These are phyloP conservation scores for Claviceps monticola DNA, from an alignment of 2,329 filamentous ascomycete genomes.

Conservation along the genomic window DNA sequence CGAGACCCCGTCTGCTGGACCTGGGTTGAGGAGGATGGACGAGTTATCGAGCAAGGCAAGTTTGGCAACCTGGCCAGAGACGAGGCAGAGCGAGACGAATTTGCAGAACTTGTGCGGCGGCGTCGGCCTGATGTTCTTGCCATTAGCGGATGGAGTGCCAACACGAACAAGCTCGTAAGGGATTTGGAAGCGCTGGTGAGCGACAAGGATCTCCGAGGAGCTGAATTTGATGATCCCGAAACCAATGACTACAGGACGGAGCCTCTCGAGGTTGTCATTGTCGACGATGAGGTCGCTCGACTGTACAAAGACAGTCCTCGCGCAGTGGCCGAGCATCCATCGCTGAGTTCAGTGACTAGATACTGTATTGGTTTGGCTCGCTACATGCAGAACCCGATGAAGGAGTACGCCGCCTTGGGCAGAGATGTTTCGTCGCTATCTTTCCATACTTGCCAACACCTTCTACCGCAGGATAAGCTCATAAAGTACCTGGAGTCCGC, in stretches of 20 bases:
- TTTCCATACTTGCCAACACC: constrained; percentile 81
- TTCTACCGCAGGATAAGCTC: constrained; percentile 79
- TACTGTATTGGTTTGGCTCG: constrained; percentile 84
- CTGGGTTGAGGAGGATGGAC: constrained; percentile 85
- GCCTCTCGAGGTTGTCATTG: constrained; percentile 72
- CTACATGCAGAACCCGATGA: constrained; percentile 90
- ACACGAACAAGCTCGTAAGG: constrained; percentile 71
- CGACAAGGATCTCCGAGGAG: constrained; percentile 62
- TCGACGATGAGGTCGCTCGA: constrained; percentile 95
- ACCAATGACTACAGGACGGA: constrained; percentile 63
- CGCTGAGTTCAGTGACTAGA: constrained; percentile 60
- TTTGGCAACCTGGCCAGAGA: constrained; percentile 64
- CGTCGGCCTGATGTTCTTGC: constrained; percentile 82
- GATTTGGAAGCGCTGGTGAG: constrained; percentile 68
- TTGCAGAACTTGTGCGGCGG: constrained; percentile 67
- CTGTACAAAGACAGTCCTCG: constrained; percentile 85
- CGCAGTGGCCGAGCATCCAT: constrained; percentile 67
- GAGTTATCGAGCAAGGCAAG: constrained; percentile 78
- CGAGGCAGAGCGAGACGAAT: constrained; percentile 51
- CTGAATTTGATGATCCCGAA: constrained; percentile 72
- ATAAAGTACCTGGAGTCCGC: constrained; percentile 81
- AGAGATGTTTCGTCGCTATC: constrained; percentile 75
- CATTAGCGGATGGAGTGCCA: constrained; percentile 76
- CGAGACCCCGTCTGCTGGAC: constrained; percentile 82
- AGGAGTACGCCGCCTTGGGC: constrained; percentile 88